Base-by-base conservation (phyloP, 495 filamentous ascomycete species). In the Xylaria palmicola region DNA sequence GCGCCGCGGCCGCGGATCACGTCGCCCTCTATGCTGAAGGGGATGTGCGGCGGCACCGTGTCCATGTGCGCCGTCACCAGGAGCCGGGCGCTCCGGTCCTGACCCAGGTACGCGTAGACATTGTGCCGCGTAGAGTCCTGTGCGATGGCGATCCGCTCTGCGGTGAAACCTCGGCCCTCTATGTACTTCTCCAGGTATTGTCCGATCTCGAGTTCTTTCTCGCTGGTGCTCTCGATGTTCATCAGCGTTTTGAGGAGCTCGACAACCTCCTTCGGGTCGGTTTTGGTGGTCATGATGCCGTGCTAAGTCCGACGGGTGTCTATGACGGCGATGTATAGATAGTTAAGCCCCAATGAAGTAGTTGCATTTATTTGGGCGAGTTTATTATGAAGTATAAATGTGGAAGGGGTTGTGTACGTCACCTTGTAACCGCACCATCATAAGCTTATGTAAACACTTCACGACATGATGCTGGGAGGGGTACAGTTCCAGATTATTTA, bases 1-100 rank as follows among this genome's bases (percentile, higher is more conserved):
- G 78, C 78, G 59, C 89, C 89, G 26, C 89, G 84, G 37, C 89
- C 89, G 41, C 77, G 75, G 53, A 91, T 85, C 36, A 79, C 68
- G 32, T 72, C 68, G 19, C 69, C 68, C 17, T 69, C 62, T 49
- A 77, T 64, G 39, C 62, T 66, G 64, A 82, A 82, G 2, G 78
- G 86, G 68, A 87, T 85, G 72, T 83, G 89, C 3, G 81, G 81
- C 6, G 81, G 81, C 8, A 76, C 74, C 0, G 64, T 63, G 48
- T 74, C 66, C 37, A 65, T 70, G 61, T 69, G 62, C 6, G 86
- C 86, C 41, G 88, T 87, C 53, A 91, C 82, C 12, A 92, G 80
- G 9, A 88, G 76, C 26, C 78, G 73, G 2, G 86, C 86, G 5
- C 77, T 70, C 15, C 77, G 69, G 12, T 76, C 76, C 27, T 76